Evolutionary conservation across 176 grass and related monocot species (phyloP), one percentile per base, ranked within the genome.

Genomic region (Avena eriantha): DNA sequence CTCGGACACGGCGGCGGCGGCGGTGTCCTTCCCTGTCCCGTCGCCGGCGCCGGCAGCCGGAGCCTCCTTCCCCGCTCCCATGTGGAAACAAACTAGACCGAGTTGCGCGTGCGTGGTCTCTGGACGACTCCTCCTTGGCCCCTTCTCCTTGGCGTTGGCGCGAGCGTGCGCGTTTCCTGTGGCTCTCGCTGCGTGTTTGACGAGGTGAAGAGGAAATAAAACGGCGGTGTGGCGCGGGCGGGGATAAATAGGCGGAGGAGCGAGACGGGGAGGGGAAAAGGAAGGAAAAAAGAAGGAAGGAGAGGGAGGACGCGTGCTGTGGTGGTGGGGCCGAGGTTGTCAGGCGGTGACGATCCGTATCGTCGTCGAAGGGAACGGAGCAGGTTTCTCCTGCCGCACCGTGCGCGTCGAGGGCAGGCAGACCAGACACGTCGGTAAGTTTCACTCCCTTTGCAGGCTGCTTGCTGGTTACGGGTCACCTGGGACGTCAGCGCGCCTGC

Each of bases 221-320:
- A 48, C 70, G 70, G n/a, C 41, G 21, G 10, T 73, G 70, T 13
- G 45, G 43, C 1, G 54, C 13, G 73, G 47, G 47, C 73, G 73
- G 73, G 4, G 73, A 76, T 76, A 76, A 76, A 53, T 76, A 76
- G 73, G 73, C 45, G 72, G 19, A 36, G 14, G 35, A 43, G 36
- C 9, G 29, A 29, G 29, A 29, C 11, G 71, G 5, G 72, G 47
- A 47, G 73, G 73, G 4, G 73, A 51, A 76, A 23, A 46, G n/a
- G 72, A 10, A 36, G 26, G 35, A 41, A 18, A n/a, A 0, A 8
- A n/a, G 46, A 2, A 46, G 50, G 39, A 6, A 1, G 6, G 8
- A 19, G 18, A 12, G 41, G 17, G 36, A 45, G 31, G 48, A 4
- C 24, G 34, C 17, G 67, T 39, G 67, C 10, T 39, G 69, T 11